Percentiles rank a stretch among this genome's conserved stretches.
Conservation (phyloP, 192 early-diverging fungal species). For the Podila clonocystis region DNA sequence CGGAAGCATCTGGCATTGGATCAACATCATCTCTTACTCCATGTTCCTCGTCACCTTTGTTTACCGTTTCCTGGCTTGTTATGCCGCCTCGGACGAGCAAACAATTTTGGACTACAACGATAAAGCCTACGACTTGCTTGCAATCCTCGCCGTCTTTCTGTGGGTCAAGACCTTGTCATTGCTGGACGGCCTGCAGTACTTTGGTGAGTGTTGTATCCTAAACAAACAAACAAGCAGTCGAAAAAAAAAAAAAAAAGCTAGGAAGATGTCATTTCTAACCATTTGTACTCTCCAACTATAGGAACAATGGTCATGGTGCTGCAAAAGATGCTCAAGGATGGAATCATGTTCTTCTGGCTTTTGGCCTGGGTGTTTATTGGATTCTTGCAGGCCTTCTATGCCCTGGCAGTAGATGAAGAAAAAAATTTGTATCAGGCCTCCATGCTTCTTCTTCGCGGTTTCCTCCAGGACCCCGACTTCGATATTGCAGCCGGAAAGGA, state of each 20-base stretch:
- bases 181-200: constrained; percentile 48
- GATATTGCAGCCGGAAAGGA: constrained; percentile 9
- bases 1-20: constrained; percentile 51
- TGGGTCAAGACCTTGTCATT: constrained; percentile 46
- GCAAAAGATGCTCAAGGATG: constrained; percentile 55
- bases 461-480: constrained; percentile 52
- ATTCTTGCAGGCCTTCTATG: constrained; percentile 51
- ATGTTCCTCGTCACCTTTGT: constrained; percentile 47
- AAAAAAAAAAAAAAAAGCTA: background rate
- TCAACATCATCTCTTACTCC: constrained; percentile 51
- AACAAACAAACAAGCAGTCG: no score
- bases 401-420: constrained; percentile 9
- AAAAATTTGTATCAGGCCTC: constrained; percentile 12
- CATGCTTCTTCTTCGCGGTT: constrained; percentile 43
- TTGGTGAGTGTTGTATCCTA: constrained; percentile 27
- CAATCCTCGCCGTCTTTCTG: constrained; percentile 37
- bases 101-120: constrained; percentile 3
- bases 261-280: background rate
- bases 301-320: constrained; percentile 55
- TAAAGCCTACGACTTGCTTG: constrained; percentile 46
- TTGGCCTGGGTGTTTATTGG: constrained; percentile 54
- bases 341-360: constrained; percentile 55
- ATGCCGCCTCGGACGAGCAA: background rate
- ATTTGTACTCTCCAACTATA: background rate
- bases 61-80: constrained; percentile 35